Percentiles rank a stretch among this genome's conserved stretches.
These are phyloP conservation scores for Microthyrium microscopicum DNA, from an alignment of 2,329 filamentous ascomycete species.

Conservation along the genomic window DNA sequence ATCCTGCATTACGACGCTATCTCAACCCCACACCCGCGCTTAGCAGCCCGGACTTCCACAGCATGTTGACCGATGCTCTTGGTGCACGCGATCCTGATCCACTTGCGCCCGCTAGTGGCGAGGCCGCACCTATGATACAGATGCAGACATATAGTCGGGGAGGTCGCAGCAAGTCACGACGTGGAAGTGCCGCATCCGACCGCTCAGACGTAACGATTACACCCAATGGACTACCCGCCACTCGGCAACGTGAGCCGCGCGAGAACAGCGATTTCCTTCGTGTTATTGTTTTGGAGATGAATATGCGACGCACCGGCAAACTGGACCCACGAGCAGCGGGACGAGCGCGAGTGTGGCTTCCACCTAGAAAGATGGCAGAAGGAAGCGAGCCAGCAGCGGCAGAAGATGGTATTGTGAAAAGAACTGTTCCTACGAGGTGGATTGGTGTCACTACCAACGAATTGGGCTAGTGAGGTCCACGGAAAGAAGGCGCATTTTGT, in stretches of 20 bases:
- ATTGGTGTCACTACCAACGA: slow-evolving; percentile 14
- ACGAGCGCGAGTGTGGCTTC: slow-evolving; percentile 42
- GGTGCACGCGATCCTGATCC: slow-evolving; percentile 18
- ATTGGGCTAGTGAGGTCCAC: not conserved
- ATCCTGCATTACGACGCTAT: slow-evolving; percentile 41
- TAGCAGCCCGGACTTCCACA: slow-evolving; percentile 3
- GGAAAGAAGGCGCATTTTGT: not conserved
- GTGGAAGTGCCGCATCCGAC: not conserved
- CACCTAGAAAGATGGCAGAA: slow-evolving; percentile 30
- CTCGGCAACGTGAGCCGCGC: slow-evolving; percentile 43
- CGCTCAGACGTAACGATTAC: slow-evolving; percentile 11
- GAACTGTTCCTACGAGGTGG: slow-evolving; percentile 21
- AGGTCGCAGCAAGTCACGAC: slow-evolving; percentile 24
- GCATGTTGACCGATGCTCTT: slow-evolving; percentile 23
- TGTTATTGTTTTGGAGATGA: slow-evolving; percentile 50
- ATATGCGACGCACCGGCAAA: slow-evolving; percentile 48
- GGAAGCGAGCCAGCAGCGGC: slow-evolving; percentile 13
- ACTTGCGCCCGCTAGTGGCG: slow-evolving; percentile 15
- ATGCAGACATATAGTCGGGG: slow-evolving; percentile 42
- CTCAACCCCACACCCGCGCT: slow-evolving; percentile 33
- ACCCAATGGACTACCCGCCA: slow-evolving; percentile 20
- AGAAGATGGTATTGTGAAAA: slow-evolving; percentile 11
- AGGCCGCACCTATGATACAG: slow-evolving; percentile 37
- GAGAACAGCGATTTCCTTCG: slow-evolving; percentile 49
- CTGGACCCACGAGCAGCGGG: slow-evolving; percentile 38